Base-by-base conservation (phyloP, 768 basidiomycete species). In the Lyophyllum decastes region DNA sequence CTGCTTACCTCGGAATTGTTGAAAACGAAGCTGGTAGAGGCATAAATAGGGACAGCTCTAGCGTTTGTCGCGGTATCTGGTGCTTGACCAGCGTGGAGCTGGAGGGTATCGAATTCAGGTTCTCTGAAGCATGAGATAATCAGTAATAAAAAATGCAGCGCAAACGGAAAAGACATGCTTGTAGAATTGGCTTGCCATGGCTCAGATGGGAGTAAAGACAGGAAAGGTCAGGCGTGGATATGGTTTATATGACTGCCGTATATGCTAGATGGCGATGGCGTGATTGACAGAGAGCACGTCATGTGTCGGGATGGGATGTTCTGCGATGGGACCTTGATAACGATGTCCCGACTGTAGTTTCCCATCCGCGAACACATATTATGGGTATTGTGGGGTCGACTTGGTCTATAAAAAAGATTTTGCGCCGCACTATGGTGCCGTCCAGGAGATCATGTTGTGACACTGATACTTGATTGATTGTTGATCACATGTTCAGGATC, bases 41-140 rank as follows among this genome's bases (percentile, higher is more conserved):
- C 84, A 56, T 92, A 92, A 66, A 94, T 92, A 0, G 92, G 92
- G 0, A 84, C 82, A 2, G 90, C 92, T 0, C 91, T 82, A 1
- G 92, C 87, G 52, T 88, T 84, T 0, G 87, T 89, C 2, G 85
- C 67, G 0, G 81, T 68, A 71, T 90, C 89, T 7, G 82, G 80
- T 10, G 70, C 73, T 57, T 90, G 87, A 0, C 92, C 91, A 14
- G 84, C 91, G 67, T 94, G 91, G 3, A 93, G 78, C 71, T 91
- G 89, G 52, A 92, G 75, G 1, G 90, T 92, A 62, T 92, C 89
- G 62, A 92, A 92, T 66, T 90, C 87, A 43, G 88, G 88, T 65
- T 79, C 76, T 72, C 82, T 82, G 30, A 40, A 27, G 35, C 16
- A 26, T 14, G 30, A 10, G 4, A 5, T 25, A 2, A 6, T 43